Conservation (phyloP, 768 basidiomycete species). For the Amanita rubescens region DNA sequence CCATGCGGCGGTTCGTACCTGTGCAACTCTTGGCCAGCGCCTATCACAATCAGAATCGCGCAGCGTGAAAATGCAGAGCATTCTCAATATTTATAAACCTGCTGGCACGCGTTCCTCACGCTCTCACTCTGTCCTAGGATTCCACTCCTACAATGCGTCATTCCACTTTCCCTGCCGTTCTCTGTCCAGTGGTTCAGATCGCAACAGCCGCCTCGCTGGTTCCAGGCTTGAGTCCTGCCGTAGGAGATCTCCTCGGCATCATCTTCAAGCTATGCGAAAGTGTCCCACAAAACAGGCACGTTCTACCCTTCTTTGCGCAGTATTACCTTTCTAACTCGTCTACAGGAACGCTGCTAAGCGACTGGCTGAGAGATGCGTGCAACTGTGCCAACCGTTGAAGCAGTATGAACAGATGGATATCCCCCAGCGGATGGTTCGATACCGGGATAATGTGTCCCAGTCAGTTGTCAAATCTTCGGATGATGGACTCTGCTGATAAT, state of each 20-base stretch:
- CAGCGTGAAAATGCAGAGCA: no score
- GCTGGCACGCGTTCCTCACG: no score
- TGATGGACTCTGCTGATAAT: not conserved
- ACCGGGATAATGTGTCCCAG: slow-evolving; percentile 25
- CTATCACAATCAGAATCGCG: no score
- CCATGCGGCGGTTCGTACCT: no score
- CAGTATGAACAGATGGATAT: slow-evolving; percentile 27
- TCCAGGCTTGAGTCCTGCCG: slow-evolving; percentile 38
- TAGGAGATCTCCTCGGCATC: slow-evolving; percentile 31
- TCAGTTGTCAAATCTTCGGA: slow-evolving; percentile 8
- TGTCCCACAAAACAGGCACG: slow-evolving; percentile 40
- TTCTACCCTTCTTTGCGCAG: not conserved
- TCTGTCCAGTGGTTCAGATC: slow-evolving; percentile 25
- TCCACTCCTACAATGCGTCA: no score
- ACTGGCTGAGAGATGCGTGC: slow-evolving; percentile 39
- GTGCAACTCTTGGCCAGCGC: no score
- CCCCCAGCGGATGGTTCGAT: slow-evolving; percentile 21
- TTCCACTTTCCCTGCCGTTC: not conserved
- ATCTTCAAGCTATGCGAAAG: slow-evolving; percentile 42
- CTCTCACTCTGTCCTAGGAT: no score
- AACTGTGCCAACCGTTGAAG: slow-evolving; percentile 30
- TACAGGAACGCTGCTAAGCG: slow-evolving; percentile 34
- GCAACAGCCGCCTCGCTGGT: slow-evolving; percentile 41
- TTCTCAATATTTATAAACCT: no score
- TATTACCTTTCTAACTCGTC: not conserved